These are phyloP conservation scores for Massariosphaeria phaeospora DNA, from an alignment of 495 filamentous ascomycete species.

Conservation along the genomic window DNA sequence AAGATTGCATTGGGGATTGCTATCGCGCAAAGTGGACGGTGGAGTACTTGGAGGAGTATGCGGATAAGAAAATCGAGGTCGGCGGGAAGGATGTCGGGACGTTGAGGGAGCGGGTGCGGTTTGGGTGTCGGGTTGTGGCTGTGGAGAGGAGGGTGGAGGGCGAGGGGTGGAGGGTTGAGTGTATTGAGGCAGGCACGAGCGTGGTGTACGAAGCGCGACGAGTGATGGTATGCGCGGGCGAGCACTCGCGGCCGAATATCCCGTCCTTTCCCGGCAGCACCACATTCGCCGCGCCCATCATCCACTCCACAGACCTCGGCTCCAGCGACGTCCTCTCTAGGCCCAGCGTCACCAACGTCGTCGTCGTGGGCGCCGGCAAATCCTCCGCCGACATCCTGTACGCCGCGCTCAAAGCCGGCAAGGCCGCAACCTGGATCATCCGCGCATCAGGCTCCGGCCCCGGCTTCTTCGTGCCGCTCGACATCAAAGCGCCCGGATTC, in stretches of 20 bases:
- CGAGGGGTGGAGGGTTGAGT: not conserved
- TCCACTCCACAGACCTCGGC: not conserved
- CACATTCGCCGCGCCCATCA: not conserved
- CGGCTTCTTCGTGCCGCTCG: not conserved
- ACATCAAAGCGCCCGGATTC: not conserved
- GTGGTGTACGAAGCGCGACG: not conserved
- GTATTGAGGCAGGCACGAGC: not conserved
- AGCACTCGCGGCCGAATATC: not conserved
- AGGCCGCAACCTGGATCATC: not conserved
- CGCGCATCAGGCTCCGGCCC: not conserved
- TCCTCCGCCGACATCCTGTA: not conserved
- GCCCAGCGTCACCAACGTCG: not conserved
- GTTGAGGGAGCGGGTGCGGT: not conserved
- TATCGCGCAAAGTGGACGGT: not conserved
- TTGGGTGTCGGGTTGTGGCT: not conserved
- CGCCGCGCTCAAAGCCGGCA: not conserved
- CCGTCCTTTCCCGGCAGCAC: not conserved
- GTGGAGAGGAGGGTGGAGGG: not conserved
- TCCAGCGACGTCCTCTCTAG: not conserved
- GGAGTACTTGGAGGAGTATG: slow-evolving; percentile 1
- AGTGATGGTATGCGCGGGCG: not conserved
- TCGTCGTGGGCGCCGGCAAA: not conserved
- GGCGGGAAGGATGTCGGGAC: not conserved
- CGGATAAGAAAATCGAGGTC: not conserved
- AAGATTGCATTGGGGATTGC: not conserved